Evolutionary conservation across 169 alveolate species (phyloP), one percentile per base, ranked within the genome.

Genomic region (Miamiensis avidus): DNA sequence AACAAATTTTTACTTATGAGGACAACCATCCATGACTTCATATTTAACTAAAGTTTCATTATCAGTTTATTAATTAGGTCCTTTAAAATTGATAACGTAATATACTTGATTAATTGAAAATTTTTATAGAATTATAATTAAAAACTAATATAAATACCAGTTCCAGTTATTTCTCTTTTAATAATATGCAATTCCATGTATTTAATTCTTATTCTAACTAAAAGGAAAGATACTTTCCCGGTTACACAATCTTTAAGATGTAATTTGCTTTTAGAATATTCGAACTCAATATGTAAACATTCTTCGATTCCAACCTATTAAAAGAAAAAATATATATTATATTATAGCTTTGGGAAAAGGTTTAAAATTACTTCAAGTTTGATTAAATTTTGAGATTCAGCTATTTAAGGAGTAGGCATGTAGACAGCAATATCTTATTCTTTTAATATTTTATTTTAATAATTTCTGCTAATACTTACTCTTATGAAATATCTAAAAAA

Each of bases 21-120:
- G 99, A 0, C 99, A 98, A 0, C 99, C 99, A 92, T 99, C 99
- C 99, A 99, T 99, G 75, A 99, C 98, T 94, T 99, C 99, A 94
- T 95, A 99, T 85, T 98, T 98, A 31, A 99, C 98, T 76, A 98
- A 93, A 26, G 99, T 98, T 88, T 96, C 99, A 28, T 98, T 96
- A 89, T 99, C 99, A 0, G 98, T 97, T 83, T 94, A 84, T 81
- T 86, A 31, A 32, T 20, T 75, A 11, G 1, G 1, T 74, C 76
- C 87, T 75, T n/a, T n/a, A n/a, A 32, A 74, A 11, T 49, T 49
- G 20, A 49, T 49, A 49, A 49, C 4, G 20, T 11, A 11, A 11
- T 11, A 11, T 49, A 11, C 20, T 11, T 49, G 20, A 49, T 11
- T 49, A 11, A 11, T 11, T 49, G 4, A 49, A 49, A 11, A 49